Evolutionary conservation across 352 stramenopile species (phyloP), one percentile per base, ranked within the genome.

Genomic region (Pythium brachiatum): DNA sequence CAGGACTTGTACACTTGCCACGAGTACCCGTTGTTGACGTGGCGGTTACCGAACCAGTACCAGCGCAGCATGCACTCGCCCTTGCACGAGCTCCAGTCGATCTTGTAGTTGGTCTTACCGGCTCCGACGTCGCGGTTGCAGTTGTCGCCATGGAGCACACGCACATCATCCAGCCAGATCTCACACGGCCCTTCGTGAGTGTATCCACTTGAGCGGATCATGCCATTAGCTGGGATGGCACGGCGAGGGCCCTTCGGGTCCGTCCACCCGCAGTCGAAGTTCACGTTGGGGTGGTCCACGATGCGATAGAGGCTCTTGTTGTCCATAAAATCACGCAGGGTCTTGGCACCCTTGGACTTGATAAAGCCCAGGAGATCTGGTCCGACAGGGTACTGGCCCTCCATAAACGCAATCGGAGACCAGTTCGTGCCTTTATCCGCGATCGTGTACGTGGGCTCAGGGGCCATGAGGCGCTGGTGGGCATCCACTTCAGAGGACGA

Each of bases 1-100:
- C 77, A 83, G 2, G 73, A 68, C 73, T 86, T 83, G 68, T 86
- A 86, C 18, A 86, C 57, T 62, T 86, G 74, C 76, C 76, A 86
- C 62, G 74, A 86, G 63, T 79, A 81, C 53, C 55, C 66, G 48
- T 38, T 60, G 48, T 18, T 18, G 7, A 76, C 75, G 0, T 52
- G 60, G 16, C 60, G 60, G 53, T 66, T 58, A n/a, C 44, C 66
- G 9, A 73, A 43, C 66, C 66, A 73, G 66, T 70, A 73, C 44
- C 58, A 69, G 18, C 54, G 55, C 16, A 73, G 66, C 59, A 69
- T 66, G 41, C 66, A 73, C 20, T 55, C 57, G 27, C 51, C 51
- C 32, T 62, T 66, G 58, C 66, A 73, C 23, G 50, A 16, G 8
- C 38, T 60, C 41, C 57, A 73, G 48, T 73, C 60, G 15, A 73